These are phyloP conservation scores for Colletotrichum coccodes DNA, from an alignment of 2,329 filamentous ascomycete genomes.

Conservation along the genomic window DNA sequence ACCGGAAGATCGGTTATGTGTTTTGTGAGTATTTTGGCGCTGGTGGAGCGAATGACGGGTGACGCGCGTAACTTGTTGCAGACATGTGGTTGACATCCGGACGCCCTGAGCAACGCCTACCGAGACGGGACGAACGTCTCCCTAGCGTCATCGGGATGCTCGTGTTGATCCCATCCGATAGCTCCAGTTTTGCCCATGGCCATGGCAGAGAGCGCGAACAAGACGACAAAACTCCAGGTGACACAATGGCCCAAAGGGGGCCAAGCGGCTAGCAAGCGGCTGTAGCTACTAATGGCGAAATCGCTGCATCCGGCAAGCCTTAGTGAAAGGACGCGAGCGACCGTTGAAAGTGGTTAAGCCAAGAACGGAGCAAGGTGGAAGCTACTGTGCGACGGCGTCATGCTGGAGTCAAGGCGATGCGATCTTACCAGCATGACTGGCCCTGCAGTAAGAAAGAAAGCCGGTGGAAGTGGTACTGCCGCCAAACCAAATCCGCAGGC, in stretches of 20 bases:
- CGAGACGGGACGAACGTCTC: constrained; percentile 33
- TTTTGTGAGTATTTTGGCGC: constrained; percentile 7
- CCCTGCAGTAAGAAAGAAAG: neutral
- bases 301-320: constrained; percentile 11
- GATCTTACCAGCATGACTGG: neutral
- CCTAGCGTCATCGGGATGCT: constrained; percentile 16
- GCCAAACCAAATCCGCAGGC: neutral
- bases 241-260: neutral
- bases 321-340: constrained; percentile 2
- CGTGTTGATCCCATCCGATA: constrained; percentile 20
- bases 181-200: constrained; percentile 9
- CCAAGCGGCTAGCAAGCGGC: constrained; percentile 6
- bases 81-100: constrained; percentile 22
- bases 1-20: constrained; percentile 9
- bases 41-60: constrained; percentile 25
- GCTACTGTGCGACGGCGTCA: constrained; percentile 17
- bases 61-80: constrained; percentile 31
- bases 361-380: neutral
- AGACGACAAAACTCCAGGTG: neutral
- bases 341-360: constrained; percentile 10
- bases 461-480: neutral
- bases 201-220: neutral
- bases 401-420: constrained; percentile 9
- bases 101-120: constrained; percentile 22
- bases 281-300: constrained; percentile 14